phyloP scores from a whole-genome alignment of 108 stramenopile species.

The Stephanodiscus minutulus region DNA sequence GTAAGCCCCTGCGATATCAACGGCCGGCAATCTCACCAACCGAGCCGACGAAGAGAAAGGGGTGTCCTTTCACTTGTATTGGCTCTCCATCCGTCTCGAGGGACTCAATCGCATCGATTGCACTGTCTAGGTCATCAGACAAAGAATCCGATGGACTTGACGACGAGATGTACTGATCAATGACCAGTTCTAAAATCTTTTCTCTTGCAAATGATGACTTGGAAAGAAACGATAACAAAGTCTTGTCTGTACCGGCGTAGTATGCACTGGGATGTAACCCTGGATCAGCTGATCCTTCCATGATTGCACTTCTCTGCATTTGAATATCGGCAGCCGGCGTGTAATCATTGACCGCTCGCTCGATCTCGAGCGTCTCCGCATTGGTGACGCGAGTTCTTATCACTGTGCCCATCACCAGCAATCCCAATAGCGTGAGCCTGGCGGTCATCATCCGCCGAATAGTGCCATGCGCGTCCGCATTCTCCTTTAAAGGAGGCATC shows the following conservation, averaged over 20 bases:
- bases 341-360: not conserved
- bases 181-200: not conserved
- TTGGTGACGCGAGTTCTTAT: not conserved
- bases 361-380: not conserved
- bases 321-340: not conserved
- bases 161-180: not conserved
- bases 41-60: slow-evolving; percentile 35
- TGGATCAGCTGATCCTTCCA: not conserved
- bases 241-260: not conserved
- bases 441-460: not conserved
- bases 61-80: slow-evolving; percentile 18
- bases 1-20: not conserved
- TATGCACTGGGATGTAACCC: not conserved
- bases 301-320: not conserved
- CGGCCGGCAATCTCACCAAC: slow-evolving; percentile 10
- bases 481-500: no score
- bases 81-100: slow-evolving; percentile 20
- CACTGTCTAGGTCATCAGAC: slow-evolving; percentile 8
- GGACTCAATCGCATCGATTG: slow-evolving; percentile 23
- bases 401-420: not conserved
- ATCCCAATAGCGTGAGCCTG: not conserved
- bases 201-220: not conserved
- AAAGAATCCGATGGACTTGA: not conserved
- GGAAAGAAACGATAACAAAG: not conserved
- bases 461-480: not conserved